Evolutionary conservation across 768 basidiomycete species (phyloP), one percentile per base, ranked within the genome.

Genomic region (Wakefieldia striispora): DNA sequence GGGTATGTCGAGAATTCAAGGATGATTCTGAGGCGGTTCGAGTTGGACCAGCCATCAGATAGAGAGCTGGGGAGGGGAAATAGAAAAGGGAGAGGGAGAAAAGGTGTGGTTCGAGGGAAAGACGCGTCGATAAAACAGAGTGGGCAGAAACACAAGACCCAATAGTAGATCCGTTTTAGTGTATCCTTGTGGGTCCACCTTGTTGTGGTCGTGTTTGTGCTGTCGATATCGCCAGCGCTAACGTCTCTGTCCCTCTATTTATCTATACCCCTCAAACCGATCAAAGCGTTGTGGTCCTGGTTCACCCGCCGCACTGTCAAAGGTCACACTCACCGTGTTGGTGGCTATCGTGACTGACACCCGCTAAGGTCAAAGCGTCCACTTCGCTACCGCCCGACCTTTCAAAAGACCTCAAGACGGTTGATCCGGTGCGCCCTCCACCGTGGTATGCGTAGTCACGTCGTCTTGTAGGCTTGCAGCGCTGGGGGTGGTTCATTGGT

Each of bases 151-250:
- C 53, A 42, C 51, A 51, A 51, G 51, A n/a, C n/a, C n/a, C n/a
- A 52, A 48, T 49, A 50, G 37, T 7, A 12, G 31, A 53, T 57
- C 66, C 56, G 42, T 60, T 67, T 69, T 69, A 56, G 66, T 68
- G 62, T 67, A 58, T 67, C 54, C 61, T 31, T 68, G 66, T 68
- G 55, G 66, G 66, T 68, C 66, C 66, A 67, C 29, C 16, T 38
- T 69, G 61, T 66, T 67, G 56, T 69, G 67, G 42, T 53, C 40
- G 47, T 67, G 61, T 67, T 67, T 69, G 39, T 48, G 6, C 61
- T 26, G 26, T 26, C 26, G 8, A n/a, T n/a, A n/a, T n/a, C n/a
- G n/a, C n/a, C n/a, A n/a, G n/a, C n/a, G 26, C 26, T 1, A 4
- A 7, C 5, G 8, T 4, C 6, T 58, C 40, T 52, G 47, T 40